Base-by-base conservation (phyloP, 179 eudicot genomes). In the Silene coronaria region DNA sequence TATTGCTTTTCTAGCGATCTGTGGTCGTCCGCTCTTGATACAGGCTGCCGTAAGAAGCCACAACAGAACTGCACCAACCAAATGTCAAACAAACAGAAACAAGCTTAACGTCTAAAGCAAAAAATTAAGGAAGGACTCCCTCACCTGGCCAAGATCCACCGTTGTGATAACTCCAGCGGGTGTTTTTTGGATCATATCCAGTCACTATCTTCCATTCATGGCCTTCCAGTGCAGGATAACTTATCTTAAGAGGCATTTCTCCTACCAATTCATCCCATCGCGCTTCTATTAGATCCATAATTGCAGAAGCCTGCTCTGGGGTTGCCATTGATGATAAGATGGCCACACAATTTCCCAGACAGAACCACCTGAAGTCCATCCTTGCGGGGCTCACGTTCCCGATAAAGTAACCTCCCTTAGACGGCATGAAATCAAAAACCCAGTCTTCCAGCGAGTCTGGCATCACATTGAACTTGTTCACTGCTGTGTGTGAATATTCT, bases 71-170 rank as follows among this genome's bases (percentile, higher is more conserved):
- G 83, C 88, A 84, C 12, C 8, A 61, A 27, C 48, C 22, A 3
- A 60, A 42, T 13, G 72, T 14, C 46, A 45, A 17, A 24, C 2
- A 13, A 28, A 27, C 32, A 21, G 3, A 61, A 14, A 0, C 30
- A 42, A 22, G 46, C n/a, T 36, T 67, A 67, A 38, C 28, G 5
- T 38, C 27, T 2, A 30, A 45, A 17, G 17, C 4, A 1, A 53
- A 53, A n/a, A 5, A 0, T 0, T 51, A 53, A 51, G 6, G 0
- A 53, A 51, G 6, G 0, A 17, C 21, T 30, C 58, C 36, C 14
- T 76, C 55, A 90, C 93, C 97, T 83, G 96, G 97, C 97, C 97
- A 92, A 45, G 96, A 82, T 67, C 97, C 97, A 48, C 96, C 96
- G 72, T 92, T 92, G 79, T 92, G 97, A 79, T 92, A 90, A 75